A percentile compares a stretch with the other conserved stretches of the same genome.
Evolutionary conservation across 306 rosid genomes (phyloP).

Genomic region (Begonia loranthoides): DNA sequence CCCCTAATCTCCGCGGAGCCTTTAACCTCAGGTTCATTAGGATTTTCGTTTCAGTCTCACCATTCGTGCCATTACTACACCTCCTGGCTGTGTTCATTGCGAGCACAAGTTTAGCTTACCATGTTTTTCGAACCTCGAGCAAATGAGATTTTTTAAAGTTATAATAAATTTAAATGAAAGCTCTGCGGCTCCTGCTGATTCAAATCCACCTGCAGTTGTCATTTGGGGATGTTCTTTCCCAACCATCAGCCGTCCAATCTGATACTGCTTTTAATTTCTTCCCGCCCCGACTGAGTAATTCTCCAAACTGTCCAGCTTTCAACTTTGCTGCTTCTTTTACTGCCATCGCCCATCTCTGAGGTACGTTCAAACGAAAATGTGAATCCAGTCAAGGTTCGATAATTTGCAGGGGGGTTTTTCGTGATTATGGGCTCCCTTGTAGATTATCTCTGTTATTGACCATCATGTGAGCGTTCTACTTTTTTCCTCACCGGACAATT

Average conservation of each 20-base stretch:
- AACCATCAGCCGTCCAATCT: slow-evolving; percentile 41
- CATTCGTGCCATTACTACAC: too few relatives aligned
- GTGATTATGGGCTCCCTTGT: slow-evolving; percentile 77
- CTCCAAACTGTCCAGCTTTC: slow-evolving; percentile 39
- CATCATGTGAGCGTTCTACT: slow-evolving; percentile 78
- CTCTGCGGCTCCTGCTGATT: slow-evolving; percentile 46
- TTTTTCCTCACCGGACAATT: slow-evolving; percentile 84
- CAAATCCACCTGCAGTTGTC: slow-evolving; percentile 30
- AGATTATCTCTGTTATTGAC: slow-evolving; percentile 82
- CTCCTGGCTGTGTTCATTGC: too few relatives aligned
- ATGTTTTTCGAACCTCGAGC: too few relatives aligned
- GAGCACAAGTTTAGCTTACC: too few relatives aligned
- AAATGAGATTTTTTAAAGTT: too few relatives aligned
- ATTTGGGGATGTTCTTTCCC: slow-evolving; percentile 52
- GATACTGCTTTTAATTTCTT: slow-evolving; percentile 21
- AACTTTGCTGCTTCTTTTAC: slow-evolving; percentile 27
- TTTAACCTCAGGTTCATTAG: too few relatives aligned
- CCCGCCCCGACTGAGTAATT: slow-evolving; percentile 27
- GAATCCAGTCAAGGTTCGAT: slow-evolving; percentile 24
- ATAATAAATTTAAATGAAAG: slow-evolving; percentile 51
- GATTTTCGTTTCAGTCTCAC: too few relatives aligned
- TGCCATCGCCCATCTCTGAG: slow-evolving; percentile 36
- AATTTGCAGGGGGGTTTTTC: slow-evolving; percentile 54
- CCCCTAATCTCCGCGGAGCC: too few relatives aligned
- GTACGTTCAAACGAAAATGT: slow-evolving; percentile 32